phyloP scores from a whole-genome alignment of 1,139 yeast species.

The Diutina siamensis region DNA sequence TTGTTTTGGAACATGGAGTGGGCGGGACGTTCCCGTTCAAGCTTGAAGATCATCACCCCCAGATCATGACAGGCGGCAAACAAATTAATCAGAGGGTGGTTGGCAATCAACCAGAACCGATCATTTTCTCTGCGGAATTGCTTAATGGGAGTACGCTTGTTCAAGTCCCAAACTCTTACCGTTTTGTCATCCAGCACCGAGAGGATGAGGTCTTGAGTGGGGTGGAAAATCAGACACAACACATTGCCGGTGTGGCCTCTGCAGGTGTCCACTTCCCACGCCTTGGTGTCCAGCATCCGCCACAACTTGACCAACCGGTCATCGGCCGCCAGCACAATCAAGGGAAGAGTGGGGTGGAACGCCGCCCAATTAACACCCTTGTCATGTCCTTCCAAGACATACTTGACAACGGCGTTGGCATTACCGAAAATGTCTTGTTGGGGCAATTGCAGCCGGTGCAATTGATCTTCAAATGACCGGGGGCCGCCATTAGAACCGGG shows the following conservation, averaged over 20 bases:
- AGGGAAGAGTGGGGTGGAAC: conserved; percentile 93
- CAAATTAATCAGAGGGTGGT: conserved; percentile 82
- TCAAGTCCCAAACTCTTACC: conserved; percentile 94
- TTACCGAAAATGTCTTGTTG: conserved; percentile 92
- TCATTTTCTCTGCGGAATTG: conserved; percentile 92
- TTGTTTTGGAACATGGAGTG: conserved; percentile 58
- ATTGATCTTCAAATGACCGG: conserved; percentile 67
- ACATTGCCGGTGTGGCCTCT: conserved; percentile 96
- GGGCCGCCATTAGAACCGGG: conserved; percentile 34
- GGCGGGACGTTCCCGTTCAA: conserved; percentile 97
- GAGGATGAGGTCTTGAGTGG: conserved; percentile 81
- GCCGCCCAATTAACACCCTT: conserved; percentile 98
- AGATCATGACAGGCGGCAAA: conserved; percentile 96
- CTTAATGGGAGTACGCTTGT: conserved; percentile 85
- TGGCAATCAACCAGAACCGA: conserved; percentile 85
- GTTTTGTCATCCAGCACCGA: conserved; percentile 97
- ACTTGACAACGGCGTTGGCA: conserved; percentile 89
- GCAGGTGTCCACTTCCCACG: conserved; percentile 98
- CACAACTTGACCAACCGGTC: conserved; percentile 91
- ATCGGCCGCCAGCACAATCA: conserved; percentile 93
- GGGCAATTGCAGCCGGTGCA: conserved; percentile 59
- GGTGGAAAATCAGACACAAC: conserved; percentile 83
- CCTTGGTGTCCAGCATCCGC: conserved; percentile 97
- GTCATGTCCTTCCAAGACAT: conserved; percentile 94
- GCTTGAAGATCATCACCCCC: conserved; percentile 96